Base-by-base conservation (phyloP, 306 rosid species). In the Castanopsis chinensis region DNA sequence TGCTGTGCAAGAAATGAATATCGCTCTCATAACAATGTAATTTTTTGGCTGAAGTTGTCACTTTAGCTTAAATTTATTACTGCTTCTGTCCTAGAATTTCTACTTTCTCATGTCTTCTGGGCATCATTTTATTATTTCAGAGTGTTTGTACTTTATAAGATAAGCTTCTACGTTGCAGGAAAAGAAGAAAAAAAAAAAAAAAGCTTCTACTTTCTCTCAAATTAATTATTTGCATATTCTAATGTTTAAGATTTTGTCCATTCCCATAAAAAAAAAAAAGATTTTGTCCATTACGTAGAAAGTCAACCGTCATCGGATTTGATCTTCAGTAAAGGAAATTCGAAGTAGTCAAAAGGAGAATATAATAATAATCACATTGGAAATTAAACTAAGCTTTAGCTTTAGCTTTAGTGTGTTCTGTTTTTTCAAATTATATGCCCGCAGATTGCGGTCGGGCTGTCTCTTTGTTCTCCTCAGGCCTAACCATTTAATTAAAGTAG, bases 271-370 rank as follows among this genome's bases (percentile, higher is more conserved):
- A n/a, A n/a, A n/a, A n/a, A n/a, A n/a, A n/a, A 54, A 60, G 53
- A 73, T 33, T 81, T 76, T 30, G 30, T 30, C 45, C 41, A 25
- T 76, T 78, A 76, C 75, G 23, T 82, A 37, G n/a, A 53, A 77
- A 33, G 60, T 70, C 69, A 57, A 71, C 64, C 21, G n/a, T 5
- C 30, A 76, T 41, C 33, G 30, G 59, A 79, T 82, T 37, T 78
- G 77, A 78, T 72, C 32, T 64, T 63, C 37, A 23, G 41, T 64
- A 73, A 43, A 60, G 72, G 4, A 74, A 61, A 73, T 74, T 45
- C 76, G 60, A 43, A 74, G 63, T 78, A 76, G 13, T 68, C 68
- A 18, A 64, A 25, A 13, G 70, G 54, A 21, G 19, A 4, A 45
- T 77, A 25, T 17, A 21, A 19, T 49, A 25, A 75, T n/a, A 49